Base-by-base conservation (phyloP, 345 rosid species). In the Ricinus communis region DNA sequence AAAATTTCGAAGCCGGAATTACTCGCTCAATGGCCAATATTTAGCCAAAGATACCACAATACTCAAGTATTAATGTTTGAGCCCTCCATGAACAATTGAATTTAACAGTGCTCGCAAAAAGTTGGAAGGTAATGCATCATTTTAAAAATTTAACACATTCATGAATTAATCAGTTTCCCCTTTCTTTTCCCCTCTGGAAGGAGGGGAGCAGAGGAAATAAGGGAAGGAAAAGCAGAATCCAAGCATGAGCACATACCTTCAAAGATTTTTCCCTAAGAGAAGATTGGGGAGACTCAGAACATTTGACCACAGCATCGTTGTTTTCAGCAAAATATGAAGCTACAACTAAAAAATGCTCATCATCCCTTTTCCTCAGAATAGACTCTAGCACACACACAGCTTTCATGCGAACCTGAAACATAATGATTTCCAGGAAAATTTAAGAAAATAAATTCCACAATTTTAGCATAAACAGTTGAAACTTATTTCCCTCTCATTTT, bases 361-460 rank as follows among this genome's bases (percentile, higher is more conserved):
- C 88, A 70, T 93, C 96, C 74, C 83, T 88, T 76, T 78, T 89
- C 87, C 98, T 89, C 82, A 95, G 76, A 72, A 95, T 80, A 70
- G 96, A 83, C 77, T 93, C 99, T 60, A 95, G 94, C 50, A 95
- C 91, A 80, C 97, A 95, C 36, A 87, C 74, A 67, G 96, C 97
- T 88, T 87, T 95, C 97, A 93, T 82, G 51, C 91, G 91, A 66
- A 90, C 93, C 99, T 95, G 86, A 69, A 56, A 82, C 69, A 73
- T 4, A 21, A 58, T 15, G 25, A 56, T 67, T 24, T 22, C 40
- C 47, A 31, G 2, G 25, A 10, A 60, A 25, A 10, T 1, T 12
- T 62, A 7, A 69, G 49, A 46, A 46, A 28, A 57, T 47, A 30
- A 30, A 24, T 25, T 22, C 16, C 36, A n/a, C 24, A 2, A 30